Conservation (phyloP, 177 flowering plant species). For the Vitis hybrid region DNA sequence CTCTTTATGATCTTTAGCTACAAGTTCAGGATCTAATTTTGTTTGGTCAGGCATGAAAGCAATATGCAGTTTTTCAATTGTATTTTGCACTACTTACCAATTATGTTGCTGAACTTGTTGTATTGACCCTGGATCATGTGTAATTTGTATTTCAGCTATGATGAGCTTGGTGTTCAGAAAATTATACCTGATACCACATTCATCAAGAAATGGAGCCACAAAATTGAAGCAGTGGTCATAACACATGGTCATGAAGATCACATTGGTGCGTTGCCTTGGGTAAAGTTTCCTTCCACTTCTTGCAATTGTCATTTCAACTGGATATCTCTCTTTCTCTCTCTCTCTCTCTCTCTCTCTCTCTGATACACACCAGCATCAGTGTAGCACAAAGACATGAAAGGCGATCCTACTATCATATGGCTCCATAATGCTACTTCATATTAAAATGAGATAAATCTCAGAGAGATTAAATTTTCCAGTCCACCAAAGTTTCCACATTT, state of each 20-base stretch:
- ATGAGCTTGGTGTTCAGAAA: conserved; percentile 95
- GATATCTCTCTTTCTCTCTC: not conserved
- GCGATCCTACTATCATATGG: no score
- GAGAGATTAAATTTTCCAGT: no score
- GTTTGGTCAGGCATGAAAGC: not conserved
- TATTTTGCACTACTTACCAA: not conserved
- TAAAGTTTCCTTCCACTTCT: conserved; percentile 63
- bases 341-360: no score
- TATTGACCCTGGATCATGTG: not conserved
- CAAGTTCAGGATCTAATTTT: not conserved
- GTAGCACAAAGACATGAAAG: no score
- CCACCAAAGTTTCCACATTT: no score
- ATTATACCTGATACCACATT: conserved; percentile 94
- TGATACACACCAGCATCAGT: no score
- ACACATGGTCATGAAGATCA: conserved; percentile 99
- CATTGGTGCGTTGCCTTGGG: conserved; percentile 99
- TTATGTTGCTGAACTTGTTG: not conserved
- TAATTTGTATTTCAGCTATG: conserved; percentile 52
- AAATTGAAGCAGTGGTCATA: conserved; percentile 96
- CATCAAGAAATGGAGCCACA: conserved; percentile 93
- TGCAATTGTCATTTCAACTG: conserved; percentile 5
- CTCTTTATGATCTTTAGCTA: not conserved
- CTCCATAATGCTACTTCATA: no score
- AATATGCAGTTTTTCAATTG: not conserved
- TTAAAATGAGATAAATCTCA: no score